Base-by-base conservation (phyloP, 140 eudicot genomes). In the Senecio squalidus region DNA sequence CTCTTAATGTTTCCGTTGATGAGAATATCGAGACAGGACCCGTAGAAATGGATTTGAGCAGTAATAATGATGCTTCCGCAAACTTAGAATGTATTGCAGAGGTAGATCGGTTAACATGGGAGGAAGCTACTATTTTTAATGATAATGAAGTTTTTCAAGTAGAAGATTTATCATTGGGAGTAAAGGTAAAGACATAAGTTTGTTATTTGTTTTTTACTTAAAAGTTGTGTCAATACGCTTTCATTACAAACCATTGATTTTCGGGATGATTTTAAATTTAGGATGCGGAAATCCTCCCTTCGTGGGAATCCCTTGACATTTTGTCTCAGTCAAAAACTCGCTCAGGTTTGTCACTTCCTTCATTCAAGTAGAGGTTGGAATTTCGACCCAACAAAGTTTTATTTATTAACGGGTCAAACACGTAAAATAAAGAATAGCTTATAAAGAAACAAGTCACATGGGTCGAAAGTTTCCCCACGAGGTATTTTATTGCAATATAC, bases 311-410 rank as follows among this genome's bases (percentile, higher is more conserved):
- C 62, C 66, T 60, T 29, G 59, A 71, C 68, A 55, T 40, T 41
- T 55, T 71, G 53, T 26, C 83, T 4, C 76, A 69, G 62, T 21
- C 76, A 18, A 65, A 75, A 45, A 67, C 67, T 33, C 14, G 28
- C 24, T 48, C 84, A 66, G 96, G 95, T 87, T 71, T 33, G 33
- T 66, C n/a, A n/a, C n/a, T n/a, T n/a, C n/a, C n/a, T n/a, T n/a
- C n/a, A n/a, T n/a, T n/a, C n/a, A n/a, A n/a, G n/a, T n/a, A n/a
- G n/a, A n/a, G n/a, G n/a, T n/a, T n/a, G n/a, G n/a, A n/a, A n/a
- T n/a, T n/a, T n/a, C n/a, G n/a, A n/a, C n/a, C n/a, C n/a, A n/a
- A n/a, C n/a, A n/a, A n/a, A n/a, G n/a, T n/a, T n/a, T n/a, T n/a
- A n/a, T n/a, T n/a, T n/a, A n/a, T n/a, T n/a, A n/a, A n/a, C n/a